A percentile compares a stretch with the other conserved stretches of the same genome.
Evolutionary conservation across 345 rosid genomes (phyloP).

Genomic region (Gossypium sturtianum): DNA sequence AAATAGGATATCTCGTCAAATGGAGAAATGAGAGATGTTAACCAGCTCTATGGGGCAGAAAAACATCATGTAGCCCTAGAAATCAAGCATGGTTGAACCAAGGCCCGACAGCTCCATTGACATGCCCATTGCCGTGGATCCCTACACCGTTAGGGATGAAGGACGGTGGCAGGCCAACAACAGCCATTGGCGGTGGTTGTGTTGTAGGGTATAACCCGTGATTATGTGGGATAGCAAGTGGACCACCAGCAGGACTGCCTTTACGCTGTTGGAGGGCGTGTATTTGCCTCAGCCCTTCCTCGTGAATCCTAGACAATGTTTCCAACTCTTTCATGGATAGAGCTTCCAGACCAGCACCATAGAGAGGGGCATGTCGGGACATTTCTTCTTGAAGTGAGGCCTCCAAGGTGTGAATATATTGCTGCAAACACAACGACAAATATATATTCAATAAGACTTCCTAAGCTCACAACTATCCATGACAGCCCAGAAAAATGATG

Average conservation of each 20-base stretch:
- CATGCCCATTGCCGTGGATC: conserved; percentile 75
- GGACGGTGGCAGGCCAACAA: conserved; percentile 61
- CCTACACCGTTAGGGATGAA: conserved; percentile 67
- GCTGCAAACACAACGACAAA: conserved; percentile 42
- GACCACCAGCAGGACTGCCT: conserved; percentile 71
- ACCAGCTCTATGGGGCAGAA: conserved; percentile 1
- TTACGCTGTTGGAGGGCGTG: conserved; percentile 70
- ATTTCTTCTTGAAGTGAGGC: conserved; percentile 2
- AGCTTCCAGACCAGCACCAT: conserved; percentile 88
- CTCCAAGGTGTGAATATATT: conserved; percentile 12
- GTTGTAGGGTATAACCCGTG: conserved; percentile 61
- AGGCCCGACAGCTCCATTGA: conserved; percentile 66
- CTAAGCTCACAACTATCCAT: neutral
- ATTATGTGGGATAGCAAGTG: conserved; percentile 48
- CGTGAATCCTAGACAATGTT: conserved; percentile 80
- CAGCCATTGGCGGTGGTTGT: conserved; percentile 66
- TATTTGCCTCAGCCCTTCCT: conserved; percentile 89
- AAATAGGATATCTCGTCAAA: conserved; percentile 20
- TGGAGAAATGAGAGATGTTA: conserved; percentile 16
- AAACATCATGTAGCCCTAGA: neutral
- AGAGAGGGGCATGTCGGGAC: conserved; percentile 63
- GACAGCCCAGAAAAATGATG: neutral
- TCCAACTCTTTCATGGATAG: conserved; percentile 89
- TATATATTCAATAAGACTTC: neutral
- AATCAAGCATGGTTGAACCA: conserved; percentile 73